These are phyloP conservation scores for Mycena sanguinolenta DNA, from an alignment of 768 basidiomycete genomes.

Conservation along the genomic window DNA sequence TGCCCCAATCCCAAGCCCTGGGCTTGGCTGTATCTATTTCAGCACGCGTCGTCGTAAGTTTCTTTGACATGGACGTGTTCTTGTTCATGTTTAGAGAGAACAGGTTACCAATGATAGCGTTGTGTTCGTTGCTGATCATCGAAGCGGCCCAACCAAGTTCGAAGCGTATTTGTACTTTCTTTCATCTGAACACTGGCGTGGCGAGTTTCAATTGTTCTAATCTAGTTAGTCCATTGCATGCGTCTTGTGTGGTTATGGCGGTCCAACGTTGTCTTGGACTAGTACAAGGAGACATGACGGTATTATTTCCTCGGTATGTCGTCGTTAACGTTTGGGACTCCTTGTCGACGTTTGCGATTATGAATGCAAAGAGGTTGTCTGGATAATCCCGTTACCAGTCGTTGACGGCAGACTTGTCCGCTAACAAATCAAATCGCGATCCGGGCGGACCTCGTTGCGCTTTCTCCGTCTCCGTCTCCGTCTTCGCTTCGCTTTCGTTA, in stretches of 20 bases:
- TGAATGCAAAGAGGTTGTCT: background rate
- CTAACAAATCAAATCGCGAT: too few species aligned
- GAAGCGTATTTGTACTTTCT: background rate
- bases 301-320: too few species aligned
- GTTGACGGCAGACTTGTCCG: too few species aligned
- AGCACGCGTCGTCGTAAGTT: background rate
- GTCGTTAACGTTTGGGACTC: background rate
- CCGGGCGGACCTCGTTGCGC: too few species aligned
- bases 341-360: too few species aligned
- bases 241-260: background rate
- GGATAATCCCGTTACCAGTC: background rate
- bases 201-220: conserved; percentile 21
- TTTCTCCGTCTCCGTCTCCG: too few species aligned
- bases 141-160: too few species aligned
- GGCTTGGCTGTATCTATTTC: conserved; percentile 19
- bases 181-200: too few species aligned
- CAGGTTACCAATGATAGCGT: background rate
- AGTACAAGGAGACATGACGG: background rate
- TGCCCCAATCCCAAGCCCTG: conserved; percentile 4
- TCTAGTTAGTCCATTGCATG: conserved; percentile 16
- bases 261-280: conserved; percentile 9
- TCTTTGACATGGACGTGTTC: background rate
- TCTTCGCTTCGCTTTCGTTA: too few species aligned
- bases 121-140: too few species aligned
- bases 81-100: background rate